Evolutionary conservation across 192 early-diverging fungal genomes (phyloP).

Genomic region (Entomortierella beljakovae): DNA sequence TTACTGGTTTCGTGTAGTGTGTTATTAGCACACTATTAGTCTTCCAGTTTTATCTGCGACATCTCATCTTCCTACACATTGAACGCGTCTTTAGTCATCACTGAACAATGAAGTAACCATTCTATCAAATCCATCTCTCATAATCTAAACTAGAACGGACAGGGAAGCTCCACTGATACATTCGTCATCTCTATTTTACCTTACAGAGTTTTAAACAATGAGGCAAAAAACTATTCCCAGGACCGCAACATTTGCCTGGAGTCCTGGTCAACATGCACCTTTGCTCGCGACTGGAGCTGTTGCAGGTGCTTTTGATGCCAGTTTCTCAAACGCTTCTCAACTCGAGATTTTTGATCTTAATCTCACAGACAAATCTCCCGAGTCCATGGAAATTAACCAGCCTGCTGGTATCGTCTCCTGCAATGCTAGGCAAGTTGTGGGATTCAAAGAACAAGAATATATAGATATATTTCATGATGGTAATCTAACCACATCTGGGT

Average conservation of each 20-base stretch:
- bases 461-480: neutral
- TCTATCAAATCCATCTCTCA: no score
- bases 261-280: conserved; percentile 75
- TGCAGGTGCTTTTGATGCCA: conserved; percentile 96
- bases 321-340: conserved; percentile 89
- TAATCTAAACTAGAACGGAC: neutral
- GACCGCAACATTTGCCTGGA: conserved; percentile 93
- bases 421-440: conserved; percentile 67
- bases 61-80: no score
- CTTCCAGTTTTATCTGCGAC: no score
- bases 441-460: neutral
- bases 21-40: no score
- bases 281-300: conserved; percentile 93
- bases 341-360: conserved; percentile 91
- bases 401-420: conserved; percentile 65
- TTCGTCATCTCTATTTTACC: conserved; percentile 5
- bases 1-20: no score
- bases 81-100: no score
- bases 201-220: conserved; percentile 46
- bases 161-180: neutral
- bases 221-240: conserved; percentile 75
- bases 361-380: conserved; percentile 51
- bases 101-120: no score
- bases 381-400: conserved; percentile 53
- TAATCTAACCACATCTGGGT: neutral